A percentile compares a stretch with the other conserved stretches of the same genome.
Evolutionary conservation across 208 protist species (phyloP).

Genomic region (Leishmania arabica): DNA sequence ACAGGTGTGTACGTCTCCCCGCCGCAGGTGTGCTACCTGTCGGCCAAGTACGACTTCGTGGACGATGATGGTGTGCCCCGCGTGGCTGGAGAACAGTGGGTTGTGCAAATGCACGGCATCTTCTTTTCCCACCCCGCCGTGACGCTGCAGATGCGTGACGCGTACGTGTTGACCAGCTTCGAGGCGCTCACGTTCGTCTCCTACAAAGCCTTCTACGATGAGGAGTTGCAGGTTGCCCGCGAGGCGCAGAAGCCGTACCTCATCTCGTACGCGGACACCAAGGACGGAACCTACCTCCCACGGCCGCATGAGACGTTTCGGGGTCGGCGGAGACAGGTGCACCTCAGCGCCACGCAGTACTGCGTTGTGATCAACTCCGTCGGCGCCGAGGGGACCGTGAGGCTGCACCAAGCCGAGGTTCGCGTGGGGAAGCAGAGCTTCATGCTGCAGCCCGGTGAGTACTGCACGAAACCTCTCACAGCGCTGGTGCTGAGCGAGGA

Average conservation of each 20-base stretch:
- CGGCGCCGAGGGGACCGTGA: constrained; percentile 47
- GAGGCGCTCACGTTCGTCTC: constrained; percentile 61
- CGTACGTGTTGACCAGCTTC: constrained; percentile 31
- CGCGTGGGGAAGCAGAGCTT: constrained; percentile 79
- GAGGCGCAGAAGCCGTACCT: constrained; percentile 83
- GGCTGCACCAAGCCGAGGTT: constrained; percentile 85
- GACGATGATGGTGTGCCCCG: constrained; percentile 42
- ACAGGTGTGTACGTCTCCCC: constrained; percentile 7
- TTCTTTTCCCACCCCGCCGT: constrained; percentile 69
- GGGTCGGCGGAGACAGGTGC: constrained; percentile 21
- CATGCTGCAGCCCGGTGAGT: constrained; percentile 70
- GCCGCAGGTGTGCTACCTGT: constrained; percentile 35
- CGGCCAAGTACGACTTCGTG: constrained; percentile 28
- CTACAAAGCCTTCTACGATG: constrained; percentile 42
- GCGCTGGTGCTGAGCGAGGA: constrained; percentile 68
- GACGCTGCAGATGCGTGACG: constrained; percentile 31
- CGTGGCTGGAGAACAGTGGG: constrained; percentile 90
- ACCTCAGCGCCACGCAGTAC: constrained; percentile 89
- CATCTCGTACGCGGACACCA: constrained; percentile 77
- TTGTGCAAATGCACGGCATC: constrained; percentile 69
- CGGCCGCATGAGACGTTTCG: constrained; percentile 64
- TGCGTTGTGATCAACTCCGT: constrained; percentile 88
- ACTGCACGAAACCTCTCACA: constrained; percentile 42
- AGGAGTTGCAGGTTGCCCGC: constrained; percentile 66
- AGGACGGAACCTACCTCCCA: constrained; percentile 52